These are phyloP conservation scores for Candida alai DNA, from an alignment of 805 yeast species.

Conservation along the genomic window DNA sequence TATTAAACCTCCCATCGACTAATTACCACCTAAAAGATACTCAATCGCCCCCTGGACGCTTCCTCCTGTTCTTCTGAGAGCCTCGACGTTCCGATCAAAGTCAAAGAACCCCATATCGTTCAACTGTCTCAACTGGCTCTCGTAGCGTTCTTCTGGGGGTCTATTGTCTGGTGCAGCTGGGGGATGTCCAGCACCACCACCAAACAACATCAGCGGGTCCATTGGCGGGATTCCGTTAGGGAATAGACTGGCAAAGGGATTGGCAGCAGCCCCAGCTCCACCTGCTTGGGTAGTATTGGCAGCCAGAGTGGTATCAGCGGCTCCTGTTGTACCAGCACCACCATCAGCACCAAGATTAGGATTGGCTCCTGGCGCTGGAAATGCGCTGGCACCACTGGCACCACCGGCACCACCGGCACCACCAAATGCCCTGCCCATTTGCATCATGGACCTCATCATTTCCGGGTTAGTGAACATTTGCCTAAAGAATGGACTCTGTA, in stretches of 20 bases:
- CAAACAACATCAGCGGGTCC: slow-evolving; percentile 51
- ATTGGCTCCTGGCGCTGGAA: slow-evolving; percentile 39
- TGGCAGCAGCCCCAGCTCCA: slow-evolving; percentile 22
- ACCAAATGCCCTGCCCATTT: slow-evolving; percentile 55
- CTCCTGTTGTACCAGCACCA: slow-evolving; percentile 9
- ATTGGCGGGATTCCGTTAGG: slow-evolving; percentile 35
- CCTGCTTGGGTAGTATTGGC: slow-evolving; percentile 10
- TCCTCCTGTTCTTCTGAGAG: slow-evolving; percentile 93
- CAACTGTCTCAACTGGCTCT: slow-evolving; percentile 40
- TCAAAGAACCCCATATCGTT: slow-evolving; percentile 70
- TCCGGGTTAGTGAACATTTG: slow-evolving; percentile 73
- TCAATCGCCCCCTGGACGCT: slow-evolving; percentile 96
- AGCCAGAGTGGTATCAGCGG: slow-evolving; percentile 12
- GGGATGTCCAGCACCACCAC: slow-evolving; percentile 22
- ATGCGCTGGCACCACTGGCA: slow-evolving; percentile 16
- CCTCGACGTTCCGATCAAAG: slow-evolving; percentile 86
- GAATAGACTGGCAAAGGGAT: slow-evolving; percentile 39
- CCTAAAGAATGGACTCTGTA: slow-evolving; percentile 81
- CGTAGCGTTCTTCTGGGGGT: slow-evolving; percentile 46
- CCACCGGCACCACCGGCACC: slow-evolving; percentile 22
- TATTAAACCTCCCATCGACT: slow-evolving; percentile 5
- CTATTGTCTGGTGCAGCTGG: slow-evolving; percentile 36
- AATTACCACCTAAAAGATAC: slow-evolving; percentile 49
- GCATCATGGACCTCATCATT: slow-evolving; percentile 77
- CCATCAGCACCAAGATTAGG: slow-evolving; percentile 25